phyloP scores from a whole-genome alignment of 2,329 filamentous ascomycete species.

The Penicillium hesseltinei region DNA sequence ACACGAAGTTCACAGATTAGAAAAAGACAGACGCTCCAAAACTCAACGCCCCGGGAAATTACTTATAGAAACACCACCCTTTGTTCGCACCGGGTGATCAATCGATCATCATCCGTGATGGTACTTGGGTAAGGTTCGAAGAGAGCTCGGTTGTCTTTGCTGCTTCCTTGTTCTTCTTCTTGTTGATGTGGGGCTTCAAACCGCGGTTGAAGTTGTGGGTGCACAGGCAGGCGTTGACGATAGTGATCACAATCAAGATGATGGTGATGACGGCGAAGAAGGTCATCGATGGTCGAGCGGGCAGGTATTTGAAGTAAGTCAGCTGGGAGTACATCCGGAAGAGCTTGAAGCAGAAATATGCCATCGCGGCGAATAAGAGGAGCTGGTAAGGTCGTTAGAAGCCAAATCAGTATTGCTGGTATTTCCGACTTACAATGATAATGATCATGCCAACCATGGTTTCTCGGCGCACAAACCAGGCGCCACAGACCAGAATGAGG shows the following conservation, averaged over 20 bases:
- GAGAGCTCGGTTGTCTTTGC: slow-evolving; percentile 45
- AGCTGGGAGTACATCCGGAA: slow-evolving; percentile 82
- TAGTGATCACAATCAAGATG: slow-evolving; percentile 81
- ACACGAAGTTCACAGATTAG: slow-evolving; percentile 25
- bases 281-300: slow-evolving; percentile 81
- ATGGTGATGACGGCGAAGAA: slow-evolving; percentile 94
- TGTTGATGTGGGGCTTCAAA: slow-evolving; percentile 79
- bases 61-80: slow-evolving; percentile 12
- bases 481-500: slow-evolving; percentile 78
- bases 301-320: slow-evolving; percentile 63
- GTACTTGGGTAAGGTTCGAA: slow-evolving; percentile 37
- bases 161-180: slow-evolving; percentile 53
- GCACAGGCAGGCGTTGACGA: slow-evolving; percentile 81
- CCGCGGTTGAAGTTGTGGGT: slow-evolving; percentile 88
- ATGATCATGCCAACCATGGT: slow-evolving; percentile 72
- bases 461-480: slow-evolving; percentile 80
- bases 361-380: slow-evolving; percentile 82
- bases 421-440: slow-evolving; percentile 61
- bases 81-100: slow-evolving; percentile 16
- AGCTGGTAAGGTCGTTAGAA: slow-evolving; percentile 45
- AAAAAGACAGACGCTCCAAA: slow-evolving; percentile 28
- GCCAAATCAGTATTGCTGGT: not conserved
- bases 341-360: slow-evolving; percentile 98
- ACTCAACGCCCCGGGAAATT: slow-evolving; percentile 16
- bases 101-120: slow-evolving; percentile 49